Percentiles rank a stretch among this genome's conserved stretches.
Conservation (phyloP, 108 stramenopile genomes). For the Pseudonitzschia multiseries region DNA sequence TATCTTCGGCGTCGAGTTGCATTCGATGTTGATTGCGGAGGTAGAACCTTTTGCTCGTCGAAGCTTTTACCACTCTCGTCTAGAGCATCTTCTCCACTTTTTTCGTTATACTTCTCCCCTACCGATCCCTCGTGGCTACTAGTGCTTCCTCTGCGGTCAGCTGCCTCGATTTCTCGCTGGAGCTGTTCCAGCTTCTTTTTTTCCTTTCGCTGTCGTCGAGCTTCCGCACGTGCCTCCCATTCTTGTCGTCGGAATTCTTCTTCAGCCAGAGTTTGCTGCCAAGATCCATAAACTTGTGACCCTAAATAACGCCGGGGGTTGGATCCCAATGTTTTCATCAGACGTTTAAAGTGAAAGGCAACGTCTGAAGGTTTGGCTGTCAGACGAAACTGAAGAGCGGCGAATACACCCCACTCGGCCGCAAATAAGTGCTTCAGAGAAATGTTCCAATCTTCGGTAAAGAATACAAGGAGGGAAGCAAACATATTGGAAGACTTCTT, state of each 20-base stretch:
- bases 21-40: background rate
- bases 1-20: background rate
- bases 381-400: constrained; percentile 76
- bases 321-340: constrained; percentile 71
- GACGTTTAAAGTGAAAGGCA: constrained; percentile 84
- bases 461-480: constrained; percentile 79
- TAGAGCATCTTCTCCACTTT: background rate
- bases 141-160: constrained; percentile 1
- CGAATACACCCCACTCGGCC: constrained; percentile 87
- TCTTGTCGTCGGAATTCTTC: constrained; percentile 48
- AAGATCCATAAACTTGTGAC: constrained; percentile 67
- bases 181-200: constrained; percentile 51
- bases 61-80: background rate
- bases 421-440: constrained; percentile 76
- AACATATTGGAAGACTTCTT: constrained; percentile 68
- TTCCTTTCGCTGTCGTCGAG: constrained; percentile 54
- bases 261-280: constrained; percentile 68
- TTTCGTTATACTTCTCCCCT: background rate
- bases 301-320: constrained; percentile 68
- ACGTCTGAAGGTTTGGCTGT: constrained; percentile 79
- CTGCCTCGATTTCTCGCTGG: constrained; percentile 57
- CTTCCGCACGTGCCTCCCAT: constrained; percentile 50
- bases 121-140: background rate
- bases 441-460: constrained; percentile 85
- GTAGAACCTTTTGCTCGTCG: background rate